These are phyloP conservation scores for Syzygium malaccense DNA, from an alignment of 441 rosid species.

Conservation along the genomic window DNA sequence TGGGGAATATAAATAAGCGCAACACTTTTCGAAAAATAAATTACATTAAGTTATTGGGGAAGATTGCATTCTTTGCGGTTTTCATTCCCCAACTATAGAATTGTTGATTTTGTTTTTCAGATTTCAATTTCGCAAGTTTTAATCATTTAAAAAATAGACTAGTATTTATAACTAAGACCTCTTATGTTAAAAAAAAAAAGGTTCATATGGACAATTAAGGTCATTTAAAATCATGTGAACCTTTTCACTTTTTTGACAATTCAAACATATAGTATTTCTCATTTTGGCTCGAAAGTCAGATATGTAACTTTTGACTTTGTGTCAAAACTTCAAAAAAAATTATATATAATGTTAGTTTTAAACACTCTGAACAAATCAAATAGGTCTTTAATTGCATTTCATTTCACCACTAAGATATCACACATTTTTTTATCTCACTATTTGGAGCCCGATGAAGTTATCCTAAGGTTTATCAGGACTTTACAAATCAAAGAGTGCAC, in stretches of 20 bases:
- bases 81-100: background rate
- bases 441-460: background rate
- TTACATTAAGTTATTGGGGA: background rate
- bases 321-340: background rate
- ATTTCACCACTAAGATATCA: background rate
- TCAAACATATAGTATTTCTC: background rate
- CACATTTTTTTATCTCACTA: background rate
- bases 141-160: background rate
- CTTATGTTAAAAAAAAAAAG: fast-evolving
- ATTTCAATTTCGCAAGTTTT: background rate
- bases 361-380: fast-evolving
- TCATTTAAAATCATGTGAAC: background rate
- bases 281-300: background rate
- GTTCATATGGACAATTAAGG: background rate
- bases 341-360: too few relatives aligned
- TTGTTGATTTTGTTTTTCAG: background rate
- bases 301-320: background rate
- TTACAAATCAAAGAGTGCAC: background rate
- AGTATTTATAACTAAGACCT: background rate
- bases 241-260: background rate
- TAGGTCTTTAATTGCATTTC: background rate
- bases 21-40: background rate
- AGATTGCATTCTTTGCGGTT: background rate
- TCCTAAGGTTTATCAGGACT: background rate
- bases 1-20: background rate